Evolutionary conservation across 345 rosid genomes (phyloP).

Genomic region (Eucalyptus sp.): DNA sequence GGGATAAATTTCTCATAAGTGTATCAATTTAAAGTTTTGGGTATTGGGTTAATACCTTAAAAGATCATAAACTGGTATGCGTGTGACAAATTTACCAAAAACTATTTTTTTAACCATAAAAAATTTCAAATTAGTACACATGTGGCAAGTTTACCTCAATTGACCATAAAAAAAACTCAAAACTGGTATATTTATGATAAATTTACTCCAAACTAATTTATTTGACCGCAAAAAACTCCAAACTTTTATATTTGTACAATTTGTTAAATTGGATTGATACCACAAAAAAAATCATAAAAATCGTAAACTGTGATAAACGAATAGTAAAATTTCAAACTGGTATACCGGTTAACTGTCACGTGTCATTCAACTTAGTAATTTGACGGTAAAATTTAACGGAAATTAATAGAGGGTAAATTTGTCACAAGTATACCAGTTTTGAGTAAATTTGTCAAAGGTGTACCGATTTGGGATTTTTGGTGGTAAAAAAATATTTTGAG

Average conservation of each 20-base stretch:
- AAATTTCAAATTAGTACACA: rapidly evolving
- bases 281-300: too few relatives aligned
- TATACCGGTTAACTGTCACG: rapidly evolving
- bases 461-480: rapidly evolving
- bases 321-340: rapidly evolving
- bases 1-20: rapidly evolving
- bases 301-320: rapidly evolving
- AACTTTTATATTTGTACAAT: rapidly evolving
- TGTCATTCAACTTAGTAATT: too few relatives aligned
- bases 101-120: too few relatives aligned
- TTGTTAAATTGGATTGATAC: rapidly evolving
- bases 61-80: rapidly evolving
- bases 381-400: rapidly evolving
- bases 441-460: rapidly evolving
- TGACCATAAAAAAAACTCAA: too few relatives aligned
- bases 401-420: rapidly evolving
- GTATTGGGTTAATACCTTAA: rapidly evolving
- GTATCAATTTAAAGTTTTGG: too few relatives aligned
- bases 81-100: rapidly evolving
- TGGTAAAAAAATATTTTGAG: rapidly evolving
- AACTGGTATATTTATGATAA: rapidly evolving
- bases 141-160: rapidly evolving
- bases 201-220: rapidly evolving
- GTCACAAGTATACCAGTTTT: rapidly evolving
- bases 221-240: rapidly evolving